phyloP scores from a whole-genome alignment of 257 asterid species.

The Solanum pennellii region DNA sequence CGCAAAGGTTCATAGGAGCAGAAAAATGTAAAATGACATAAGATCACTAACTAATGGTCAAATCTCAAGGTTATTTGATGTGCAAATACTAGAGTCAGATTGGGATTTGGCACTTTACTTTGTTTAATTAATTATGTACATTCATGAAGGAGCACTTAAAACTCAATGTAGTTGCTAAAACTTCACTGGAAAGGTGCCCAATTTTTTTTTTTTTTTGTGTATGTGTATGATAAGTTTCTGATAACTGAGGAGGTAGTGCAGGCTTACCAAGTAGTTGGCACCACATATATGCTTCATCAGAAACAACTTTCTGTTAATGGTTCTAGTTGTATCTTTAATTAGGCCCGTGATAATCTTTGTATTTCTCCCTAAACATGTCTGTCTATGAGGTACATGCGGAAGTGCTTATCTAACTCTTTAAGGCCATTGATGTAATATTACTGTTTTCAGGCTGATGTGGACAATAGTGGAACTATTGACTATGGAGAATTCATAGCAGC shows the following conservation, averaged over 20 bases:
- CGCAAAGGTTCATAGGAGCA: background rate
- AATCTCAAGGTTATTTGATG: background rate
- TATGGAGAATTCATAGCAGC: slow-evolving; percentile 84
- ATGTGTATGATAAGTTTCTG: background rate
- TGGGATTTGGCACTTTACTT: background rate
- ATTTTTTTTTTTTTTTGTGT: background rate
- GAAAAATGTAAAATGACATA: background rate
- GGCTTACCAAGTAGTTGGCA: background rate
- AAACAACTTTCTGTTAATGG: background rate
- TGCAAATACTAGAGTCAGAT: background rate
- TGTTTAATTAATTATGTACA: background rate
- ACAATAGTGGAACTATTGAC: slow-evolving; percentile 78
- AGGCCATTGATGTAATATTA: background rate
- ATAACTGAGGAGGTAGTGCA: background rate
- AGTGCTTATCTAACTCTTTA: background rate
- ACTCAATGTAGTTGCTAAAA: background rate
- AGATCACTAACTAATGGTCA: background rate
- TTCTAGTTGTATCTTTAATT: background rate
- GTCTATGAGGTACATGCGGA: background rate
- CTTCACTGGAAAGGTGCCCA: background rate
- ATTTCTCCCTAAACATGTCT: background rate
- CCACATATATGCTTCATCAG: background rate
- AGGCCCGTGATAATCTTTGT: background rate
- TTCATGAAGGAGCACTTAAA: background rate
- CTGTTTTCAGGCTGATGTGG: slow-evolving; percentile 70